phyloP scores from a whole-genome alignment of 2,329 filamentous ascomycete genomes.

The Trichoderma semiorbis region DNA sequence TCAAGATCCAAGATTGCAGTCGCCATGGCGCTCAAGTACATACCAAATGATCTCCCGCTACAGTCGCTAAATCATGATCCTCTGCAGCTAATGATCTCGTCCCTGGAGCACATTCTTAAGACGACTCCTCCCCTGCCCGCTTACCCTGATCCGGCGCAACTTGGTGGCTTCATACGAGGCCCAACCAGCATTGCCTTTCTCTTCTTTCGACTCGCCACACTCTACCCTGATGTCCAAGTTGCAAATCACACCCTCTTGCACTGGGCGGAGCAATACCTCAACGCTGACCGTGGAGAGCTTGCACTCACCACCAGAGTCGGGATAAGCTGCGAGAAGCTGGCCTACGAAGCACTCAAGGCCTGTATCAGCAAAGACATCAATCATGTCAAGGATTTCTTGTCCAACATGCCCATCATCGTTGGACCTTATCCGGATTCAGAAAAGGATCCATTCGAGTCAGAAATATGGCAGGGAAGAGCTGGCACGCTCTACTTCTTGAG shows the following conservation, averaged over 20 bases:
- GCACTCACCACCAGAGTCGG: constrained; percentile 46
- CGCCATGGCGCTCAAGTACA: constrained; percentile 31
- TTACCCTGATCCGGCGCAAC: constrained; percentile 31
- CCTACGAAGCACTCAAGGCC: constrained; percentile 44
- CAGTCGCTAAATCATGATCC: constrained; percentile 30
- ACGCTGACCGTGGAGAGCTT: constrained; percentile 34
- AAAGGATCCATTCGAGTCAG: constrained; percentile 48
- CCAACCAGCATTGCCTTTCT: constrained; percentile 56
- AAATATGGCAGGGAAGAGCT: constrained; percentile 64
- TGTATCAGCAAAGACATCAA: constrained; percentile 39
- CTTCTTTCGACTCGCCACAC: constrained; percentile 46
- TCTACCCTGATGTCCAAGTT: constrained; percentile 43
- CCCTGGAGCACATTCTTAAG: constrained; percentile 37
- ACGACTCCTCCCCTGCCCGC: constrained; percentile 35
- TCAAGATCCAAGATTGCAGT: neutral
- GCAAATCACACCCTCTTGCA: constrained; percentile 39
- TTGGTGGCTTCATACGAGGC: constrained; percentile 50
- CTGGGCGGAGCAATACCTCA: constrained; percentile 49
- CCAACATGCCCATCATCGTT: constrained; percentile 36
- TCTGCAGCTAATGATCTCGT: constrained; percentile 29
- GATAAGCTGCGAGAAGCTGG: constrained; percentile 47
- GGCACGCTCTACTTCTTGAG: constrained; percentile 67
- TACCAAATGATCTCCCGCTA: constrained; percentile 34
- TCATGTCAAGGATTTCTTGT: constrained; percentile 40
- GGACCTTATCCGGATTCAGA: constrained; percentile 24